These are phyloP conservation scores for Hymenochaete sp. DNA, from an alignment of 1,284 basidiomycete genomes.

Conservation along the genomic window DNA sequence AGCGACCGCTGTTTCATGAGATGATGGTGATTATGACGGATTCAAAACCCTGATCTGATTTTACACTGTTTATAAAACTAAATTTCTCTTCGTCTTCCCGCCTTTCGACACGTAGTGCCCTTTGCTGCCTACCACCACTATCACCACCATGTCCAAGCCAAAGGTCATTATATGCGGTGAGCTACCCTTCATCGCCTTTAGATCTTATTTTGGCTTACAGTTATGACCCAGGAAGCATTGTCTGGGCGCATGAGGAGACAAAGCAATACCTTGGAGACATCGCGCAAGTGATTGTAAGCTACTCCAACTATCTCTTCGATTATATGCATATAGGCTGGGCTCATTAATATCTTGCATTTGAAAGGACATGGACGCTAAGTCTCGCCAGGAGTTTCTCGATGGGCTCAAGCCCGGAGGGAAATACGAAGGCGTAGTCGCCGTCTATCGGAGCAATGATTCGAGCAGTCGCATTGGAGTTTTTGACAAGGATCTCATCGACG, in stretches of 20 bases:
- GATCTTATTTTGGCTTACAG: background rate
- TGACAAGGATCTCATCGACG: constrained; percentile 68
- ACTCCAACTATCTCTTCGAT: background rate
- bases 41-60: too few relatives aligned
- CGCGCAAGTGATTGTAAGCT: constrained; percentile 69
- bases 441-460: constrained; percentile 72
- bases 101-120: background rate
- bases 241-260: constrained; percentile 75
- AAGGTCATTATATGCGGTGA: constrained; percentile 39
- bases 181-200: constrained; percentile 12
- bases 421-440: constrained; percentile 66
- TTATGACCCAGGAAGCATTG: constrained; percentile 45
- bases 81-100: background rate
- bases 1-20: too few relatives aligned
- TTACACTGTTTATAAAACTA: background rate
- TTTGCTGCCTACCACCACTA: constrained; percentile 18
- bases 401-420: constrained; percentile 58
- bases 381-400: constrained; percentile 61
- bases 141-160: constrained; percentile 29
- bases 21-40: too few relatives aligned
- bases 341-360: background rate
- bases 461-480: constrained; percentile 66
- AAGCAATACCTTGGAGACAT: constrained; percentile 55
- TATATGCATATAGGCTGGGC: background rate
- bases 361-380: constrained; percentile 57